Conservation (phyloP, 306 rosid species). For the Lupinus albus region DNA sequence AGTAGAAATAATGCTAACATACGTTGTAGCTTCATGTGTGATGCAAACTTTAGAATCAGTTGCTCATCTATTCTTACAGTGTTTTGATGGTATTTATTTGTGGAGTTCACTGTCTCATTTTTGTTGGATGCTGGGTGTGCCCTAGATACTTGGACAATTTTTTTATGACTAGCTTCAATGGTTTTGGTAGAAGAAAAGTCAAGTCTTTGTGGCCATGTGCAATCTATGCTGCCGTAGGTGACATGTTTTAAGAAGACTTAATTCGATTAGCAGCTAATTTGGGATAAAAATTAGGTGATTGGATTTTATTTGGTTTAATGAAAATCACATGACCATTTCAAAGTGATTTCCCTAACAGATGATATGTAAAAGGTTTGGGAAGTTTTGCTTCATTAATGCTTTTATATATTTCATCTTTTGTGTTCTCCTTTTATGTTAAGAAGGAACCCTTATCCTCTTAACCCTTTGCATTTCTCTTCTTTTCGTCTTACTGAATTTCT, state of each 20-base stretch:
- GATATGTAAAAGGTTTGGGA: neutral
- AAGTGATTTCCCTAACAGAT: neutral
- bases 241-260: neutral
- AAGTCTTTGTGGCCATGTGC: neutral
- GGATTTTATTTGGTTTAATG: neutral
- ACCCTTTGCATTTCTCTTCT: too few relatives aligned
- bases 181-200: neutral
- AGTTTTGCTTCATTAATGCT: too few relatives aligned
- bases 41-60: too few relatives aligned
- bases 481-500: neutral
- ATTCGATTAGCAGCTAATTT: neutral
- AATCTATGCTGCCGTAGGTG: neutral
- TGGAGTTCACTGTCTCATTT: too few relatives aligned
- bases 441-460: neutral
- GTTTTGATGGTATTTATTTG: neutral
- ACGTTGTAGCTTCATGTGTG: too few relatives aligned
- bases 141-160: too few relatives aligned
- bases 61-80: neutral
- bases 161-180: too few relatives aligned
- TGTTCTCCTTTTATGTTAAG: neutral
- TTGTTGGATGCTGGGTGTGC: too few relatives aligned
- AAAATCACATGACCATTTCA: neutral
- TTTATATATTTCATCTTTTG: neutral
- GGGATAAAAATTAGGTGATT: neutral
- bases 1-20: too few relatives aligned